Conservation (phyloP, 2,329 filamentous ascomycete species). For the Sphaceloma murrayae region DNA sequence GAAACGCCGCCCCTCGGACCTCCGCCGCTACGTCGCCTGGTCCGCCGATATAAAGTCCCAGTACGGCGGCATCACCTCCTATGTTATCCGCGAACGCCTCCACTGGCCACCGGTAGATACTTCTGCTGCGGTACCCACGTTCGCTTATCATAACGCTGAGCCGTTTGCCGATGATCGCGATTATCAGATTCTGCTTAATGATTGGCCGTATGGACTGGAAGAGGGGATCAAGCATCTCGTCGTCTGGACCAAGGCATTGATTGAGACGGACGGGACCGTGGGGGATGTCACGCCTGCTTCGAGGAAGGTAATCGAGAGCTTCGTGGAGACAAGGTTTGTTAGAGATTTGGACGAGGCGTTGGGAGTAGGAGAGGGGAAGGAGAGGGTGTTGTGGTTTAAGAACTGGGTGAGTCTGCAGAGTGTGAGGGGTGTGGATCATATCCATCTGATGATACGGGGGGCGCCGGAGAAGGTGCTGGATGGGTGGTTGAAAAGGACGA, state of each 20-base stretch:
- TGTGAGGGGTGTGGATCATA: constrained; percentile 48
- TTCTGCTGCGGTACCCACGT: constrained; percentile 24
- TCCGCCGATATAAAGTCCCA: constrained; percentile 43
- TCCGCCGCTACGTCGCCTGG: constrained; percentile 53
- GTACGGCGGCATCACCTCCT: constrained; percentile 49
- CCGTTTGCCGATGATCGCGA: constrained; percentile 48
- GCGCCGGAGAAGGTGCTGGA: constrained; percentile 32
- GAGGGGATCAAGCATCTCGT: constrained; percentile 47
- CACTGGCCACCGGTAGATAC: constrained; percentile 37
- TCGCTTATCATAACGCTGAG: constrained; percentile 36
- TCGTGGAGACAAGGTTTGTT: constrained; percentile 44
- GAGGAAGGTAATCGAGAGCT: constrained; percentile 39
- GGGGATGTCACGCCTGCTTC: constrained; percentile 45
- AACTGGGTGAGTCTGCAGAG: constrained; percentile 54
- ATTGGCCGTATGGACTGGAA: constrained; percentile 54
- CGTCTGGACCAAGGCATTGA: constrained; percentile 47
- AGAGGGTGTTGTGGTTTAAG: constrained; percentile 54
- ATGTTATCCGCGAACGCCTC: constrained; percentile 47
- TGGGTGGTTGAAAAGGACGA: constrained; percentile 22
- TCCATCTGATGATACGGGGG: constrained; percentile 45
- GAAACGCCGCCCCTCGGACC: constrained; percentile 50
- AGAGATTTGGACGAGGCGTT: constrained; percentile 28
- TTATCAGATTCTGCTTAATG: constrained; percentile 50
- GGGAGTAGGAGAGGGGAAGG: constrained; percentile 26
- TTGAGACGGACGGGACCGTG: constrained; percentile 36